Percentiles rank a stretch among this genome's conserved stretches.
Conservation (phyloP, 768 basidiomycete species). For the Crassisporium funariophilum region DNA sequence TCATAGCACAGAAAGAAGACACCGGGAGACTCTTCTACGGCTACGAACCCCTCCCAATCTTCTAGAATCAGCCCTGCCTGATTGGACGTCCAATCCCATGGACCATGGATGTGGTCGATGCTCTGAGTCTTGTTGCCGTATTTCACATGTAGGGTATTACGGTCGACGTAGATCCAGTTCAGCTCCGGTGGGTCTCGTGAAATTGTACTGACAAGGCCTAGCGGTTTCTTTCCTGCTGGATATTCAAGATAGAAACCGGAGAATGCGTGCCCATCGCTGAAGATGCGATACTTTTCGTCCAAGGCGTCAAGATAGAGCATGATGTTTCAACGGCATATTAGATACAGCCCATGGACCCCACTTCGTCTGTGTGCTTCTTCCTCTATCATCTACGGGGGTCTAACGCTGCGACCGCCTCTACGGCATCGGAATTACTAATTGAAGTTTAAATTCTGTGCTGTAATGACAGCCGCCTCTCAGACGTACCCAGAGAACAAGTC, state of each 20-base stretch:
- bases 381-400: too few relatives aligned
- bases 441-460: too few relatives aligned
- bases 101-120: conserved; percentile 27
- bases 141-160: conserved; percentile 23
- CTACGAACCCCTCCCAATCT: conserved; percentile 30
- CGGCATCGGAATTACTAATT: too few relatives aligned
- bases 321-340: too few relatives aligned
- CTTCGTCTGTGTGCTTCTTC: too few relatives aligned
- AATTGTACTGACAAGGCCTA: conserved; percentile 33
- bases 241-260: conserved; percentile 35
- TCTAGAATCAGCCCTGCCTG: conserved; percentile 22
- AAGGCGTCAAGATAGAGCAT: conserved; percentile 32
- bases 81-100: conserved; percentile 34
- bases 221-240: conserved; percentile 25
- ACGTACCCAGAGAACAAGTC: too few relatives aligned
- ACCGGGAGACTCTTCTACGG: conserved; percentile 25
- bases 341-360: too few relatives aligned
- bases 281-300: conserved; percentile 23
- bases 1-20: conserved; percentile 27
- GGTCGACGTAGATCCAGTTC: conserved; percentile 35
- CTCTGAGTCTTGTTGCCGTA: conserved; percentile 33
- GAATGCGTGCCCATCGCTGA: conserved; percentile 30
- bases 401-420: too few relatives aligned
- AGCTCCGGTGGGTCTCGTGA: conserved; percentile 31
- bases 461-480: too few relatives aligned